Evolutionary conservation across 2,329 filamentous ascomycete genomes (phyloP).

Genomic region (Xylariaceae sp.): DNA sequence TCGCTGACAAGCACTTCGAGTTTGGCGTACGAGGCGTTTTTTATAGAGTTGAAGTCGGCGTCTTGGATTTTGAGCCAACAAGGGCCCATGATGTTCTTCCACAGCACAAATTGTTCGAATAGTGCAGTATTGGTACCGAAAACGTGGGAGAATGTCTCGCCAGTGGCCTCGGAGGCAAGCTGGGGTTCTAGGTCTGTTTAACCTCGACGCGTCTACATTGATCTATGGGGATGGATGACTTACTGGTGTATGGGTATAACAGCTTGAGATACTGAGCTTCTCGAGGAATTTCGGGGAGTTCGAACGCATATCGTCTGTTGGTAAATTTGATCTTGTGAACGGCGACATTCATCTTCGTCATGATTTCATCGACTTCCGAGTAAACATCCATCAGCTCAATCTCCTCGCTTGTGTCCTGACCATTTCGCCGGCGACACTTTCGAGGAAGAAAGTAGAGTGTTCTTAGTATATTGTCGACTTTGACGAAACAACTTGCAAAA

Average conservation of each 20-base stretch:
- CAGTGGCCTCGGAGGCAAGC: constrained; percentile 64
- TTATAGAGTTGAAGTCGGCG: constrained; percentile 75
- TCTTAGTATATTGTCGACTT: constrained; percentile 87
- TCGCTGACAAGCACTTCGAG: constrained; percentile 79
- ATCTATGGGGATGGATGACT: constrained; percentile 25
- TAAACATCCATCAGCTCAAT: constrained; percentile 88
- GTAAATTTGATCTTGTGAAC: constrained; percentile 93
- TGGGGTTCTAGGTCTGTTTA: constrained; percentile 48
- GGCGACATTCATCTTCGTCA: constrained; percentile 78
- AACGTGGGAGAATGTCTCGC: constrained; percentile 88
- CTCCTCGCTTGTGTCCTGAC: constrained; percentile 67
- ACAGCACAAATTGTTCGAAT: constrained; percentile 97
- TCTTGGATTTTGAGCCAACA: constrained; percentile 93
- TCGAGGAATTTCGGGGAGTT: constrained; percentile 78
- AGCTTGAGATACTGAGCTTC: constrained; percentile 91
- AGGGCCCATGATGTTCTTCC: constrained; percentile 98
- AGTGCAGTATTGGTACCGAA: constrained; percentile 91
- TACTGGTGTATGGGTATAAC: constrained; percentile 87
- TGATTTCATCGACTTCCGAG: constrained; percentile 77
- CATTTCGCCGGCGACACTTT: constrained; percentile 50
- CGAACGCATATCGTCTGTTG: constrained; percentile 91
- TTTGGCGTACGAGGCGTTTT: constrained; percentile 95
- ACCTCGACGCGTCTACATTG: constrained; percentile 10
- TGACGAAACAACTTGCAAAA: constrained; percentile 90
- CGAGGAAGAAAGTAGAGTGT: constrained; percentile 93